Evolutionary conservation across 2,329 filamentous ascomycete genomes (phyloP).

Genomic region (Emergomyces pasteurianus): DNA sequence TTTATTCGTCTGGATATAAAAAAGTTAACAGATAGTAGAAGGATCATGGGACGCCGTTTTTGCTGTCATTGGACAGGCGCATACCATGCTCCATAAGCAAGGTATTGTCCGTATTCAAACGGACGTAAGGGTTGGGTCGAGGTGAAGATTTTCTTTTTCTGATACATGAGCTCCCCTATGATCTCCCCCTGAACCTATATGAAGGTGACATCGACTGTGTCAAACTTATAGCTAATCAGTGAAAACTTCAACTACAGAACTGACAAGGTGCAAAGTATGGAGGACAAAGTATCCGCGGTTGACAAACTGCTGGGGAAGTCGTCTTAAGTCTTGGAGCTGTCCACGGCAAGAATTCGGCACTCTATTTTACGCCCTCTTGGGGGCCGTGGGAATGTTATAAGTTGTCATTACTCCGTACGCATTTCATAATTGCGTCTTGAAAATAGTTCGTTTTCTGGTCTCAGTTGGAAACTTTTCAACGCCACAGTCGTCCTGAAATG

Average conservation of each 20-base stretch:
- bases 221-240: background rate
- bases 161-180: background rate
- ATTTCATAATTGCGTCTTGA: background rate
- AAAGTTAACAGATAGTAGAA: slow-evolving; percentile 42
- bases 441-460: background rate
- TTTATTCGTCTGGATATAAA: background rate
- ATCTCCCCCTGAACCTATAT: background rate
- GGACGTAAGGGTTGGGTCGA: slow-evolving; percentile 73
- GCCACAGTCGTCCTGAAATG: background rate
- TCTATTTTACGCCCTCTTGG: background rate
- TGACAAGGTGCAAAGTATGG: slow-evolving; percentile 71
- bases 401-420: background rate
- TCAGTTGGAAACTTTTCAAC: background rate
- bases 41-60: slow-evolving; percentile 86
- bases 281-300: slow-evolving; percentile 63
- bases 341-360: background rate
- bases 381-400: background rate
- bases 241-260: slow-evolving; percentile 40
- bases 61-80: slow-evolving; percentile 72
- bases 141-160: slow-evolving; percentile 35
- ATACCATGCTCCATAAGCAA: slow-evolving; percentile 61
- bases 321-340: background rate
- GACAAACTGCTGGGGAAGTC: slow-evolving; percentile 35
- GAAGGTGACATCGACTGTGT: background rate
- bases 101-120: slow-evolving; percentile 78